Evolutionary conservation across 345 rosid genomes (phyloP).

Genomic region (Gossypium thurberi): DNA sequence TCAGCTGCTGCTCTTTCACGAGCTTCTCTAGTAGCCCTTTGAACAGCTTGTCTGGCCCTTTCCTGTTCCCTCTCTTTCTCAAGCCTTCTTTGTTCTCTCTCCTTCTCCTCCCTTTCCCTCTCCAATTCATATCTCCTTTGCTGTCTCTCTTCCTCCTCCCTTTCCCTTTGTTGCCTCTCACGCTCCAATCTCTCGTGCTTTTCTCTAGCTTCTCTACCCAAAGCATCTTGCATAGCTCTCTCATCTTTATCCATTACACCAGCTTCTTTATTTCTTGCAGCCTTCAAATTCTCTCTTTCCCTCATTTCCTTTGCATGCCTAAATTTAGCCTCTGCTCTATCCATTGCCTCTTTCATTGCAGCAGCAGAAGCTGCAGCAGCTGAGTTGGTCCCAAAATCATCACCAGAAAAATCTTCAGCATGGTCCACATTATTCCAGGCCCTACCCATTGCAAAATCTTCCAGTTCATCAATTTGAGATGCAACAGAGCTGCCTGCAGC

Average conservation of each 20-base stretch:
- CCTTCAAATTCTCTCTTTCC: constrained; percentile 42
- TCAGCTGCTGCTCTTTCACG: constrained; percentile 89
- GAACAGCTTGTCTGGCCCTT: constrained; percentile 80
- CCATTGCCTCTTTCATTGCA: constrained; percentile 97
- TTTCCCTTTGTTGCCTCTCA: constrained; percentile 59
- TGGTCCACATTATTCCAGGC: too few relatives aligned
- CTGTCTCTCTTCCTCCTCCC: constrained; percentile 59
- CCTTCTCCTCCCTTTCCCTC: constrained; percentile 58
- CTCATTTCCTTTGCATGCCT: constrained; percentile 76
- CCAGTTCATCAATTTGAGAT: constrained; percentile 39
- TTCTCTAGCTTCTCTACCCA: constrained; percentile 46
- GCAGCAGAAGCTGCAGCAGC: constrained; percentile 87
- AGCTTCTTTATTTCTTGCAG: constrained; percentile 32
- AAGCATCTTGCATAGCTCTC: constrained; percentile 7
- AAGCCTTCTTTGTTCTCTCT: constrained; percentile 35
- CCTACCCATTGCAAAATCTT: too few relatives aligned
- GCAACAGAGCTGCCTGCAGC: constrained; percentile 35
- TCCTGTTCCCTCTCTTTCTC: constrained; percentile 61
- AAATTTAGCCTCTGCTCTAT: constrained; percentile 91
- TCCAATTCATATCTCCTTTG: constrained; percentile 44
- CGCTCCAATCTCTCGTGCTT: constrained; percentile 34
- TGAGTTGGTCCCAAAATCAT: constrained; percentile 48
- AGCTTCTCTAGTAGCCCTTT: constrained; percentile 97
- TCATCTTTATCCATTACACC: constrained; percentile 49
- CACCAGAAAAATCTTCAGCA: constrained; percentile 35